These are phyloP conservation scores for Plantago coronopus DNA, from an alignment of 305 asterid genomes.

Conservation along the genomic window DNA sequence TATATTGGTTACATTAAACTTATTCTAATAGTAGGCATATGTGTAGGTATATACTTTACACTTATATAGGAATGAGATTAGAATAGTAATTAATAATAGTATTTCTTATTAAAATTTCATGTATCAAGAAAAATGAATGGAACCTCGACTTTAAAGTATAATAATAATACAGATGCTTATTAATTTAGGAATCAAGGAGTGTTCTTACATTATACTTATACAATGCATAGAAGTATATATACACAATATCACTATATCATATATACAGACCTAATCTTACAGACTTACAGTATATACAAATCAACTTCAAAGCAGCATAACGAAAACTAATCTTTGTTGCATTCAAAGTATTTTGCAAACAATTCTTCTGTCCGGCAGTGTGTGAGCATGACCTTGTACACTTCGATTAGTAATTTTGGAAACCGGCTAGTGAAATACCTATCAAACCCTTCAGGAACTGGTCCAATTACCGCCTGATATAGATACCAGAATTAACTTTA, in stretches of 20 bases:
- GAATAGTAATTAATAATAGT: no score
- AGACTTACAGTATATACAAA: background rate
- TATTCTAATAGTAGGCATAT: no score
- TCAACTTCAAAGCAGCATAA: constrained; percentile 2
- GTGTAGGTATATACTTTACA: no score
- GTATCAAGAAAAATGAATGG: no score
- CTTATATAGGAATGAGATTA: no score
- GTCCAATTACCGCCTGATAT: constrained; percentile 66
- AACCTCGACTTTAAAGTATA: no score
- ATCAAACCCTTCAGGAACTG: constrained; percentile 81
- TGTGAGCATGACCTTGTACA: constrained; percentile 57
- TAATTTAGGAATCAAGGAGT: background rate
- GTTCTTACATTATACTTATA: background rate
- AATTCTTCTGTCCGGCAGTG: constrained; percentile 59
- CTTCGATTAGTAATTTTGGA: constrained; percentile 73
- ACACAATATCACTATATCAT: no score
- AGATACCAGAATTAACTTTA: constrained; percentile 13
- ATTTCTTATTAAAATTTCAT: no score
- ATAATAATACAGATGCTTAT: no score
- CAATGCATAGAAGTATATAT: no score
- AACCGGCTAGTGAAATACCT: constrained; percentile 68
- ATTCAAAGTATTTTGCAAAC: constrained; percentile 59
- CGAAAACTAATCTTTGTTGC: constrained; percentile 20
- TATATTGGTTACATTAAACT: background rate
- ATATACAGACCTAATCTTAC: no score